Conservation (phyloP, 495 filamentous ascomycete genomes). For the Lentithecium fluviatile region DNA sequence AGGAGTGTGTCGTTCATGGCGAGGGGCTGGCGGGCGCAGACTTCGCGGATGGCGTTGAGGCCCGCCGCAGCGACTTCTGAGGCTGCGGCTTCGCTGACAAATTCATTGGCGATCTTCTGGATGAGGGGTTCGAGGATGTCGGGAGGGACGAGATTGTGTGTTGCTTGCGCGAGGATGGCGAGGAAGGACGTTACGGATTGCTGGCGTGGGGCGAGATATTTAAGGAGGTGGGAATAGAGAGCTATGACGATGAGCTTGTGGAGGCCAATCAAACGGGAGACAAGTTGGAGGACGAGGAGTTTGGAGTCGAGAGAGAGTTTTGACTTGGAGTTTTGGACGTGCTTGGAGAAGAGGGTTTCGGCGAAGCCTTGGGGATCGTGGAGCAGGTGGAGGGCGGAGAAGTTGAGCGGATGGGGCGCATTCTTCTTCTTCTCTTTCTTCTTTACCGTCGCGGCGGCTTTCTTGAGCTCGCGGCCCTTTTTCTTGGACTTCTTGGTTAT, state of each 20-base stretch:
- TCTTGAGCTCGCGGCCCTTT: slow-evolving; percentile 71
- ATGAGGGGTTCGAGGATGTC: slow-evolving; percentile 89
- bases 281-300: slow-evolving; percentile 80
- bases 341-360: slow-evolving; percentile 84
- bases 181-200: slow-evolving; percentile 92
- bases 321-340: slow-evolving; percentile 80
- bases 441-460: slow-evolving; percentile 73
- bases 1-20: slow-evolving; percentile 93
- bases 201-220: slow-evolving; percentile 83
- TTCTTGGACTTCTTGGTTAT: slow-evolving; percentile 98
- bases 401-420: slow-evolving; percentile 83
- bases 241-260: slow-evolving; percentile 85
- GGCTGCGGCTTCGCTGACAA: slow-evolving; percentile 91
- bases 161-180: slow-evolving; percentile 85
- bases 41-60: slow-evolving; percentile 90
- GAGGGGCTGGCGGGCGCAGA: slow-evolving; percentile 86
- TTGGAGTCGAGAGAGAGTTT: slow-evolving; percentile 90
- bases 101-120: slow-evolving; percentile 96
- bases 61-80: slow-evolving; percentile 89
- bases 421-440: slow-evolving; percentile 84
- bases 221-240: slow-evolving; percentile 83
- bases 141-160: slow-evolving; percentile 87
- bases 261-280: slow-evolving; percentile 85
- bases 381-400: slow-evolving; percentile 94
- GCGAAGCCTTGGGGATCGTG: slow-evolving; percentile 96